phyloP scores from a whole-genome alignment of 345 rosid genomes.

The Syzygium grande region DNA sequence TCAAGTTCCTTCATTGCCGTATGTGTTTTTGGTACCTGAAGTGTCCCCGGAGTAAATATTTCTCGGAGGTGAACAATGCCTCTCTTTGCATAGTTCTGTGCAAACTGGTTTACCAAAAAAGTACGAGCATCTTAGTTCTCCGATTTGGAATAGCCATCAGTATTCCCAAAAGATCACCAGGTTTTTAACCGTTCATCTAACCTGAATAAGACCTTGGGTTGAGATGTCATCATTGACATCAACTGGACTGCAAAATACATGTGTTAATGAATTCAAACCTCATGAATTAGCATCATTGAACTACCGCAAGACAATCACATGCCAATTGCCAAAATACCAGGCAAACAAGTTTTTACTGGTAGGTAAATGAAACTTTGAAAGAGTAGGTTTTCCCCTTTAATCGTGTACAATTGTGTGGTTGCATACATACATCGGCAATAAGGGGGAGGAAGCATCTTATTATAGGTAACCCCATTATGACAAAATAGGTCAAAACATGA shows the following conservation, averaged over 20 bases:
- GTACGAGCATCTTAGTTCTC: neutral
- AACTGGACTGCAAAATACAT: slow-evolving; percentile 61
- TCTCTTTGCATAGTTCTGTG: slow-evolving; percentile 51
- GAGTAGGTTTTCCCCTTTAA: neutral
- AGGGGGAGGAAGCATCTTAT: neutral
- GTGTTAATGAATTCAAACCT: neutral
- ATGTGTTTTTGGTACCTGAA: slow-evolving; percentile 63
- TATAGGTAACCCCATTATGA: neutral
- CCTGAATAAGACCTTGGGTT: slow-evolving; percentile 82
- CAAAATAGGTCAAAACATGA: neutral
- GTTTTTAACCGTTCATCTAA: slow-evolving; percentile 5
- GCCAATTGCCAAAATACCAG: neutral
- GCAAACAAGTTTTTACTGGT: neutral
- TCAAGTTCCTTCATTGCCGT: slow-evolving; percentile 71
- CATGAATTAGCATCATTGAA: neutral
- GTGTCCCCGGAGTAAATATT: slow-evolving; percentile 65
- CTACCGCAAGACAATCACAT: neutral
- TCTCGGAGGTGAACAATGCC: slow-evolving; percentile 72
- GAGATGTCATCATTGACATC: slow-evolving; percentile 69
- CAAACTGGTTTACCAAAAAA: slow-evolving; percentile 45
- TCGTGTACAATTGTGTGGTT: neutral
- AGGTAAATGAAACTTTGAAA: neutral
- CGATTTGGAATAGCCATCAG: neutral
- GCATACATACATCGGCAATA: neutral
- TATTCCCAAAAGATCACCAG: neutral